Percentiles rank a stretch among this genome's conserved stretches.
Conservation (phyloP, 208 protist species). For the Acanthamoeba castellanii region DNA sequence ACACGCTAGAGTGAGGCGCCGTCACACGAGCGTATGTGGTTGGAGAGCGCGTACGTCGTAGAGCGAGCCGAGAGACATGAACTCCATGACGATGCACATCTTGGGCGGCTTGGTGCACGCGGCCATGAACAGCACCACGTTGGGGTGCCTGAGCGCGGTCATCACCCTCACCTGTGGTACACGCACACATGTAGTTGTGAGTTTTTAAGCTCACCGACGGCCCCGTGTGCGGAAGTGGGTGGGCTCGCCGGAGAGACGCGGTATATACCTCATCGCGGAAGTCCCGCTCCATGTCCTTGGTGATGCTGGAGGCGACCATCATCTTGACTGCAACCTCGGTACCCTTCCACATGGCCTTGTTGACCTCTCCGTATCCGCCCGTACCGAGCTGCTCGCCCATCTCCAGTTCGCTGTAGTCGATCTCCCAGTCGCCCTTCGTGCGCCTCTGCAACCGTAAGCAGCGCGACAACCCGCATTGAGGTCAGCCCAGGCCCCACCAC, state of each 20-base stretch:
- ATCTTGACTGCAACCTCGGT: constrained; percentile 57
- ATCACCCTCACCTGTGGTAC: constrained; percentile 18
- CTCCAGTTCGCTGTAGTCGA: constrained; percentile 62
- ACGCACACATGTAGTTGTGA: neutral
- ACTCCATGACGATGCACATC: constrained; percentile 71
- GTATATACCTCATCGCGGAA: constrained; percentile 6
- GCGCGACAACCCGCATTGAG: neutral
- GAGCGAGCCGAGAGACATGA: constrained; percentile 43
- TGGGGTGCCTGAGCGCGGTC: constrained; percentile 28
- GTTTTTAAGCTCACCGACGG: neutral
- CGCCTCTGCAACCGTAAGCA: neutral
- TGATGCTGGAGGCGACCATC: neutral
- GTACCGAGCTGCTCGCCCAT: constrained; percentile 36
- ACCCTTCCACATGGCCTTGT: constrained; percentile 67
- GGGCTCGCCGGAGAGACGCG: neutral
- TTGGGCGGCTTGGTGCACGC: constrained; percentile 54
- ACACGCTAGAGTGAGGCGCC: neutral
- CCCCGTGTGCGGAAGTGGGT: neutral
- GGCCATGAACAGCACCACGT: constrained; percentile 52
- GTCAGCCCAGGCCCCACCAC: neutral
- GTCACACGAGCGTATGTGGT: neutral
- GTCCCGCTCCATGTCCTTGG: constrained; percentile 22
- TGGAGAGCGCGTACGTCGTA: constrained; percentile 8
- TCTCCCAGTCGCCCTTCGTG: constrained; percentile 6
- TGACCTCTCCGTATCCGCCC: constrained; percentile 38